Evolutionary conservation across 805 yeast species (phyloP).

Genomic region (Saccharomycopsis lassenensis): DNA sequence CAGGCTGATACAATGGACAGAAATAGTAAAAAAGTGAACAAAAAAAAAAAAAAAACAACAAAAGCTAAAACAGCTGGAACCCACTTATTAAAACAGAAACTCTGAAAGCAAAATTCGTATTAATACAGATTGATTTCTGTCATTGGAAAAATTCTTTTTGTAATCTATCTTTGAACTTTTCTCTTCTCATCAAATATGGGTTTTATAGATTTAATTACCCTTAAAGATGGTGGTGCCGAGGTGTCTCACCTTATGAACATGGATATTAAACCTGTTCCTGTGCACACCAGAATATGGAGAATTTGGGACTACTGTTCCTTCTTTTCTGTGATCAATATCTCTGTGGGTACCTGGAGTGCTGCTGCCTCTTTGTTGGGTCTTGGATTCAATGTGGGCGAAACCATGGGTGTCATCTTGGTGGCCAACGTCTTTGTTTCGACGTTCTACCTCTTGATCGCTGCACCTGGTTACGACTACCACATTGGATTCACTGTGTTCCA

Average conservation of each 20-base stretch:
- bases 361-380: conserved; percentile 34
- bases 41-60: background rate
- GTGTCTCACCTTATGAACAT: conserved; percentile 16
- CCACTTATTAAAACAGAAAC: too few species aligned
- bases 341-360: conserved; percentile 35
- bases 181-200: conserved; percentile 6
- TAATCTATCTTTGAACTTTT: background rate
- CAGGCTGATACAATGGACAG: too few species aligned
- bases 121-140: background rate
- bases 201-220: background rate
- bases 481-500: conserved; percentile 33
- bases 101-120: too few species aligned
- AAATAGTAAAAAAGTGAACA: background rate
- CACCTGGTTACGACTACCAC: conserved; percentile 39
- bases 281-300: conserved; percentile 21
- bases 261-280: conserved; percentile 21
- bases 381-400: conserved; percentile 36
- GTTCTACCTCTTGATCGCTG: conserved; percentile 35
- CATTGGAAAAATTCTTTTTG: background rate
- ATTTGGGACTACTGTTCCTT: conserved; percentile 17
- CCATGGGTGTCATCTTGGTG: conserved; percentile 34
- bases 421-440: conserved; percentile 36
- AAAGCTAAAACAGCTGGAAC: background rate
- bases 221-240: conserved; percentile 17
- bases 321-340: conserved; percentile 25